phyloP scores from a whole-genome alignment of 371 early-diverging fungal genomes.

The Apophysomyces elegans region DNA sequence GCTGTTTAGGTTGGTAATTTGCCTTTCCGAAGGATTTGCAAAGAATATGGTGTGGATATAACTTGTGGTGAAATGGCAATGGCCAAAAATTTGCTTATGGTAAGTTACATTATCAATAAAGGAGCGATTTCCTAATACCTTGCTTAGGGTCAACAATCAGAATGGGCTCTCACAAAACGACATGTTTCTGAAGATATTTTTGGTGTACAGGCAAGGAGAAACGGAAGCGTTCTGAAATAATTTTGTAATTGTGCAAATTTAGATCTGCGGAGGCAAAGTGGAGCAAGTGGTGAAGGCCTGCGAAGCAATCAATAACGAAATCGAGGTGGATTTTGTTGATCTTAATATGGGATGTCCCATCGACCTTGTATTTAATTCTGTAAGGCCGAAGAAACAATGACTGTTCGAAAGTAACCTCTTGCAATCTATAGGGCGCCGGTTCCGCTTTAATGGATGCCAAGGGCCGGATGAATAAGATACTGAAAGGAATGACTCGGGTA shows the following conservation, averaged over 20 bases:
- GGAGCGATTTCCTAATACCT: not conserved
- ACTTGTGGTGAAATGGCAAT: slow-evolving; percentile 98
- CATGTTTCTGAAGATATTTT: slow-evolving; percentile 92
- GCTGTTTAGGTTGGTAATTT: slow-evolving; percentile 83
- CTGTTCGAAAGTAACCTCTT: not conserved
- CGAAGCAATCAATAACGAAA: slow-evolving; percentile 70
- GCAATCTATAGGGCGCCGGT: slow-evolving; percentile 74
- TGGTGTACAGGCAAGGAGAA: slow-evolving; percentile 76
- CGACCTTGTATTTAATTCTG: slow-evolving; percentile 79
- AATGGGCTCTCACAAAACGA: slow-evolving; percentile 89
- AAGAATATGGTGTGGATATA: slow-evolving; percentile 93
- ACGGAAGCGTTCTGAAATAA: not conserved
- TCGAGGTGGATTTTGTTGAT: slow-evolving; percentile 92
- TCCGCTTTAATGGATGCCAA: slow-evolving; percentile 77
- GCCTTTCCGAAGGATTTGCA: slow-evolving; percentile 94
- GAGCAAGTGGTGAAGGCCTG: slow-evolving; percentile 70
- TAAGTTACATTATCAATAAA: slow-evolving; percentile 17
- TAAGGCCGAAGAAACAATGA: slow-evolving; percentile 16
- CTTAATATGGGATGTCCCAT: slow-evolving; percentile 97
- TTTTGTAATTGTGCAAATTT: not conserved
- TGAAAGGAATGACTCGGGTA: slow-evolving; percentile 74
- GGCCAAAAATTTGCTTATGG: slow-evolving; percentile 67
- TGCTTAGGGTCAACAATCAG: slow-evolving; percentile 68
- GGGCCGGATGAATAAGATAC: slow-evolving; percentile 75
- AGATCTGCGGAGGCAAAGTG: slow-evolving; percentile 69